These are phyloP conservation scores for Berkeleyomyces basicola DNA, from an alignment of 2,329 filamentous ascomycete species.

Conservation along the genomic window DNA sequence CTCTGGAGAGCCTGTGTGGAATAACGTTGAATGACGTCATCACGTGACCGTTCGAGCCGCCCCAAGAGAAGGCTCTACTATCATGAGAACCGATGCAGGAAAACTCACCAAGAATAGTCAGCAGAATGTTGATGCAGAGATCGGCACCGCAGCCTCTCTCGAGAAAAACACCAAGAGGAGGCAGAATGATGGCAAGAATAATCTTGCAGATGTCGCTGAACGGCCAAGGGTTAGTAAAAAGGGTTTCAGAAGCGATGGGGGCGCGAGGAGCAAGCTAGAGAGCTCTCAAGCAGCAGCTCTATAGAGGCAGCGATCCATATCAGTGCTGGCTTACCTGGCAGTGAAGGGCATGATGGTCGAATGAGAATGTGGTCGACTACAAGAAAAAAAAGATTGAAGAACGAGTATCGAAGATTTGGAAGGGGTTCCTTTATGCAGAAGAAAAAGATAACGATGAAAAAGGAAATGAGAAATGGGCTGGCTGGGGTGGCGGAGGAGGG, in stretches of 20 bases:
- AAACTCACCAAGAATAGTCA: constrained; percentile 50
- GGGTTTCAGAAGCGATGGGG: not conserved
- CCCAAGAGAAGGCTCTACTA: too few species aligned
- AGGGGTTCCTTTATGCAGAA: not conserved
- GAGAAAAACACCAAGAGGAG: constrained; percentile 83
- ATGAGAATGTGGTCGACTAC: not conserved
- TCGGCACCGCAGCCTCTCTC: constrained; percentile 80
- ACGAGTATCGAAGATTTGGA: not conserved
- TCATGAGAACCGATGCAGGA: not conserved
- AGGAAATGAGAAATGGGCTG: not conserved
- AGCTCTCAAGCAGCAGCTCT: not conserved
- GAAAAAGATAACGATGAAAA: not conserved
- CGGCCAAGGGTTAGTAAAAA: constrained; percentile 5
- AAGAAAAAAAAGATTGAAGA: not conserved
- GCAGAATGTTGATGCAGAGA: constrained; percentile 79
- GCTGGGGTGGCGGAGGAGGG: not conserved
- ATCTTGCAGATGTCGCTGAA: constrained; percentile 45
- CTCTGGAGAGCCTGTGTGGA: not conserved
- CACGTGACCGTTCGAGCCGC: not conserved
- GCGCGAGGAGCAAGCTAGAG: not conserved
- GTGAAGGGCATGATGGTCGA: constrained; percentile 39
- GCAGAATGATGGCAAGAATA: constrained; percentile 77
- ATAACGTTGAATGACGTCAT: not conserved
- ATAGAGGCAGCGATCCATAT: not conserved
- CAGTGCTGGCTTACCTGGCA: constrained; percentile 30